A percentile compares a stretch with the other conserved stretches of the same genome.
These are phyloP conservation scores for Citrullus colocynthis DNA, from an alignment of 306 rosid species.

Conservation along the genomic window DNA sequence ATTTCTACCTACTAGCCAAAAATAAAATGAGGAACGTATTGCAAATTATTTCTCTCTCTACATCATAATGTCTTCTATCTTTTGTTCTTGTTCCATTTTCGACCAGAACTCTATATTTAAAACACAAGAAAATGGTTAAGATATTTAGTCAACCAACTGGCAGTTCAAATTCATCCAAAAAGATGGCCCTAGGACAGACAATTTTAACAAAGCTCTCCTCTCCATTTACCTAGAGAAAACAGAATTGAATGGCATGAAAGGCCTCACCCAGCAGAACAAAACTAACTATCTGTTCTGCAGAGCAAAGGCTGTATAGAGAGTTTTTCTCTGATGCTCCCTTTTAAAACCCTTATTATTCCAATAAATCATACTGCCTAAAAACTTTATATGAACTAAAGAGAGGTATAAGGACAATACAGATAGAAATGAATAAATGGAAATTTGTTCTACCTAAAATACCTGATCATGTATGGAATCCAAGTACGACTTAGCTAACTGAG, in stretches of 20 bases:
- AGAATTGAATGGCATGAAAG: background rate
- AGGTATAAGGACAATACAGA: background rate
- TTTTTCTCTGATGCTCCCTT: background rate
- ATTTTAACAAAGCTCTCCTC: background rate
- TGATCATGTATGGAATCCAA: slow-evolving; percentile 93
- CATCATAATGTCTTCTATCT: background rate
- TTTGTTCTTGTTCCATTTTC: background rate
- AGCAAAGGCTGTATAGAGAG: background rate
- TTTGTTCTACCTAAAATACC: slow-evolving; percentile 25
- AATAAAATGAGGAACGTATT: background rate
- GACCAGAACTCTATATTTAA: background rate
- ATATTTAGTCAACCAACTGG: background rate
- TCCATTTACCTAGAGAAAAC: background rate
- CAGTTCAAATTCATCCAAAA: background rate
- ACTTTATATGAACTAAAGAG: background rate
- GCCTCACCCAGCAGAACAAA: background rate
- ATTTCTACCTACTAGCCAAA: background rate
- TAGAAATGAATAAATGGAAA: slow-evolving; percentile 9
- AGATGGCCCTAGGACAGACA: background rate
- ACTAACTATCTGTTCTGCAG: background rate
- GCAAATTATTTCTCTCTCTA: background rate
- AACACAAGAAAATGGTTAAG: background rate
- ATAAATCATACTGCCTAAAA: background rate
- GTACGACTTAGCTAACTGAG: slow-evolving; percentile 86
- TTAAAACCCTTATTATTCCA: background rate